A percentile compares a stretch with the other conserved stretches of the same genome.
Conservation (phyloP, 192 early-diverging fungal genomes). For the Coemansia sp. region DNA sequence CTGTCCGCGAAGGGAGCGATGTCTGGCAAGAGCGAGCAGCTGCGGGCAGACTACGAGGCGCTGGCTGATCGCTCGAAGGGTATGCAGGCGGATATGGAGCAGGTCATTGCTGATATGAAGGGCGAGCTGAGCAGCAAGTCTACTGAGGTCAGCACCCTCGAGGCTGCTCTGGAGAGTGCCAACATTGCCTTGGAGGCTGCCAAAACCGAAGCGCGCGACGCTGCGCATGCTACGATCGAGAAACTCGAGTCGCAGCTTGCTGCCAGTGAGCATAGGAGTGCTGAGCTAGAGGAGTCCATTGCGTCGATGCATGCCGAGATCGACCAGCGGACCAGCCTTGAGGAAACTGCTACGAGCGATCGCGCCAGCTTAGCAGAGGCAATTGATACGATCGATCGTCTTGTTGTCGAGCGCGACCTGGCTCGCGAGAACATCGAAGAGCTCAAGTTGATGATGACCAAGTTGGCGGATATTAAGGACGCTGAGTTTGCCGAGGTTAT, state of each 20-base stretch:
- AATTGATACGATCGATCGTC: not conserved
- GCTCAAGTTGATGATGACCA: constrained; percentile 51
- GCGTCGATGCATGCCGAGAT: not conserved
- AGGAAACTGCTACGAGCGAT: not conserved
- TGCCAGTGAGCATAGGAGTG: not conserved
- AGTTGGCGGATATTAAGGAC: constrained; percentile 45
- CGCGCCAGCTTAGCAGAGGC: not conserved
- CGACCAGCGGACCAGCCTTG: not conserved
- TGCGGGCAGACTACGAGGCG: constrained; percentile 12
- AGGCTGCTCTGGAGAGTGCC: constrained; percentile 33
- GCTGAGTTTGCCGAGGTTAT: constrained; percentile 35
- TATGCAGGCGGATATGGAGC: constrained; percentile 33
- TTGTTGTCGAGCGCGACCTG: constrained; percentile 23
- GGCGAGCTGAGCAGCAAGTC: constrained; percentile 30
- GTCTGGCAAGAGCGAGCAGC: constrained; percentile 3
- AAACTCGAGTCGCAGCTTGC: not conserved
- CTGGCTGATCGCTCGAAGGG: constrained; percentile 14
- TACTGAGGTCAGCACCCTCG: constrained; percentile 22
- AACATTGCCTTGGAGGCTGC: constrained; percentile 13
- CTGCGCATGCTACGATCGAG: constrained; percentile 6
- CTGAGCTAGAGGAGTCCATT: not conserved
- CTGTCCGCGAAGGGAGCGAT: not conserved
- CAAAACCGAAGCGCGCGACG: constrained; percentile 9
- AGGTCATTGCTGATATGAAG: constrained; percentile 16
- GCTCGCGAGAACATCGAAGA: constrained; percentile 18